These are phyloP conservation scores for Aurantiochytrium sp. DNA, from an alignment of 108 stramenopile species.

Conservation along the genomic window DNA sequence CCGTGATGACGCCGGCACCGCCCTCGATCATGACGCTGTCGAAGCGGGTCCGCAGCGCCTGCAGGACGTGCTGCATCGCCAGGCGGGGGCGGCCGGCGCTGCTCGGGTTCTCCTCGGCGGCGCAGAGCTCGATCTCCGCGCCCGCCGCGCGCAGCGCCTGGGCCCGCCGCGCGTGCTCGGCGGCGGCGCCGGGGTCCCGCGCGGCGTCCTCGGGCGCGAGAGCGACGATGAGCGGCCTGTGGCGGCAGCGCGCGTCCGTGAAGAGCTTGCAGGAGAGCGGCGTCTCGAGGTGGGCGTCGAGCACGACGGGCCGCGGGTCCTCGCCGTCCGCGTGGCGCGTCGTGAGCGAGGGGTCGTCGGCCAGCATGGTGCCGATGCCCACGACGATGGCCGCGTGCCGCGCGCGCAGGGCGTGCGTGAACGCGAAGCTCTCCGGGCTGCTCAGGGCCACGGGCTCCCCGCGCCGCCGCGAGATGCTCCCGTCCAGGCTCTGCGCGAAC, in stretches of 20 bases:
- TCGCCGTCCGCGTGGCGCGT: not conserved
- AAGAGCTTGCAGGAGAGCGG: not conserved
- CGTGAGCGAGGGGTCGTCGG: conserved; percentile 44
- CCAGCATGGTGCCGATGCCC: conserved; percentile 40
- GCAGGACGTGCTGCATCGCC: not conserved
- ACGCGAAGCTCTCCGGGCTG: conserved; percentile 38
- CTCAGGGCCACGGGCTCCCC: conserved; percentile 37
- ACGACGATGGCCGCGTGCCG: conserved; percentile 45
- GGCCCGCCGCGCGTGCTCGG: not conserved
- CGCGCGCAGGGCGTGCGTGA: conserved; percentile 48
- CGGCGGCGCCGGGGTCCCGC: no score
- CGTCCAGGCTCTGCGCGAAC: conserved; percentile 50
- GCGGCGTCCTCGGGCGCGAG: not conserved
- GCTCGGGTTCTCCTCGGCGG: not conserved
- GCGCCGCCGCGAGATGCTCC: conserved; percentile 32
- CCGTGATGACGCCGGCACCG: not conserved
- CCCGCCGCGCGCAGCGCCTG: not conserved
- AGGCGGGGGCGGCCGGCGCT: no score
- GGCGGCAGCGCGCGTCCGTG: not conserved
- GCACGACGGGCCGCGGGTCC: not conserved
- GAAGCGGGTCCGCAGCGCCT: not conserved
- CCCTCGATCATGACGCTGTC: conserved; percentile 7
- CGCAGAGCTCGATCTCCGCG: not conserved
- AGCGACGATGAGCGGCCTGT: not conserved
- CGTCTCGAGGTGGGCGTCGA: not conserved